These are phyloP conservation scores for Suhomyces maxii DNA, from an alignment of 1,139 yeast species.

Conservation along the genomic window DNA sequence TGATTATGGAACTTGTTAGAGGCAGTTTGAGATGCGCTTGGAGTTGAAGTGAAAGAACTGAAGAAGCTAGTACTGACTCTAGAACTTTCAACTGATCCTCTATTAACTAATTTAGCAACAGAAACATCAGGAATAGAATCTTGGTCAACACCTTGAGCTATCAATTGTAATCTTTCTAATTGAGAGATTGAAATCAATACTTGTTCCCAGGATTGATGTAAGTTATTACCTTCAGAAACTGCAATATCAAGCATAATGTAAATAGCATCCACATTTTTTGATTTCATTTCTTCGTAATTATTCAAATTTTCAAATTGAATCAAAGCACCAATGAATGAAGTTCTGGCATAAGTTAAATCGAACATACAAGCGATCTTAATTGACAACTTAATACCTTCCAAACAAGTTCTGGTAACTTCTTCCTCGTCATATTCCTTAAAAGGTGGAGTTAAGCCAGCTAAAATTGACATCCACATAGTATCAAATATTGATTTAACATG, in stretches of 20 bases:
- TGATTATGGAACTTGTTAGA: slow-evolving; percentile 47
- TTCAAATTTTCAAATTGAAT: slow-evolving; percentile 83
- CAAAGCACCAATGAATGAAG: slow-evolving; percentile 86
- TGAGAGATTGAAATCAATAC: slow-evolving; percentile 83
- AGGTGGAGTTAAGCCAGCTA: slow-evolving; percentile 93
- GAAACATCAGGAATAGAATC: slow-evolving; percentile 84
- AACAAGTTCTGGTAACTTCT: slow-evolving; percentile 67
- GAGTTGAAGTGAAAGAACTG: slow-evolving; percentile 36
- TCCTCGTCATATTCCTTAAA: slow-evolving; percentile 85
- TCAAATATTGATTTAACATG: slow-evolving; percentile 94
- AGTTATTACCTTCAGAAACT: slow-evolving; percentile 69
- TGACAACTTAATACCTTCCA: slow-evolving; percentile 84
- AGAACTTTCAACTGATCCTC: slow-evolving; percentile 57
- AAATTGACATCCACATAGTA: slow-evolving; percentile 92
- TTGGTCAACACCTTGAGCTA: slow-evolving; percentile 87
- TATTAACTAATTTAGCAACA: slow-evolving; percentile 63
- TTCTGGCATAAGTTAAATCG: slow-evolving; percentile 80
- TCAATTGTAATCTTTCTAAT: slow-evolving; percentile 83
- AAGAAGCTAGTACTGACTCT: slow-evolving; percentile 58
- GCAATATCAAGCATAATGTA: slow-evolving; percentile 75
- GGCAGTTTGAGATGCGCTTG: slow-evolving; percentile 45
- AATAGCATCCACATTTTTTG: slow-evolving; percentile 81
- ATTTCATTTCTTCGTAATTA: slow-evolving; percentile 74
- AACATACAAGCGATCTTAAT: slow-evolving; percentile 83
- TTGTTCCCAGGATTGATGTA: slow-evolving; percentile 79